A percentile compares a stretch with the other conserved stretches of the same genome.
phyloP scores from a whole-genome alignment of 2,329 filamentous ascomycete species.

The Erysiphe pulchra region DNA sequence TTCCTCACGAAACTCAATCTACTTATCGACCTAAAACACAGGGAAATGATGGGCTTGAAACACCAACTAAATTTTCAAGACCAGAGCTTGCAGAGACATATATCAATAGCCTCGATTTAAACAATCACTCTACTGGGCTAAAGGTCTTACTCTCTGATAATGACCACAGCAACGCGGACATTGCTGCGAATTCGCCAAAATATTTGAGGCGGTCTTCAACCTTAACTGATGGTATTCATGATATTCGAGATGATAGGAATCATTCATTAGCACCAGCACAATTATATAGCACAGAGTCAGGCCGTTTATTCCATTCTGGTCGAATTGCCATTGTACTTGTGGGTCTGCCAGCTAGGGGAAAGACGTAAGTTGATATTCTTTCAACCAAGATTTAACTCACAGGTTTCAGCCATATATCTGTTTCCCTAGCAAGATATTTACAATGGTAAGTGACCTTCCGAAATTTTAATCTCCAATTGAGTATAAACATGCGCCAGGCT shows the following conservation, averaged over 20 bases:
- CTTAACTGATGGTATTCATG: conserved; percentile 91
- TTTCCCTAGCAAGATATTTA: conserved; percentile 81
- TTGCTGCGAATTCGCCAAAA: conserved; percentile 70
- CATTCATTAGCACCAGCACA: conserved; percentile 72
- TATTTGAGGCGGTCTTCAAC: conserved; percentile 86
- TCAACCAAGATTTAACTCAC: not conserved
- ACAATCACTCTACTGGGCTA: not conserved
- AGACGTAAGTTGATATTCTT: conserved; percentile 38
- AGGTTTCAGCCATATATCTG: conserved; percentile 54
- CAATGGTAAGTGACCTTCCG: conserved; percentile 34
- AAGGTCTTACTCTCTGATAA: not conserved
- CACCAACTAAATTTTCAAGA: no score
- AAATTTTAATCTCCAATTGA: not conserved
- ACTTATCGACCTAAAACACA: no score
- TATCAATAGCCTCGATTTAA: no score
- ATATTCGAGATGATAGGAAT: conserved; percentile 50
- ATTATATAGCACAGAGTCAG: conserved; percentile 94
- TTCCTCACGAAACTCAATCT: no score
- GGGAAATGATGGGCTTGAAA: no score
- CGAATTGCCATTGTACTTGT: conserved; percentile 95
- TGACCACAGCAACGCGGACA: conserved; percentile 41
- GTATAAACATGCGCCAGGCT: conserved; percentile 28
- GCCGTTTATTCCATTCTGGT: conserved; percentile 86
- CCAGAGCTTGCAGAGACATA: no score
- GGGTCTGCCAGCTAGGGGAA: conserved; percentile 78